These are phyloP conservation scores for Aureobasidium leucospermi DNA, from an alignment of 2,329 filamentous ascomycete genomes.

Conservation along the genomic window DNA sequence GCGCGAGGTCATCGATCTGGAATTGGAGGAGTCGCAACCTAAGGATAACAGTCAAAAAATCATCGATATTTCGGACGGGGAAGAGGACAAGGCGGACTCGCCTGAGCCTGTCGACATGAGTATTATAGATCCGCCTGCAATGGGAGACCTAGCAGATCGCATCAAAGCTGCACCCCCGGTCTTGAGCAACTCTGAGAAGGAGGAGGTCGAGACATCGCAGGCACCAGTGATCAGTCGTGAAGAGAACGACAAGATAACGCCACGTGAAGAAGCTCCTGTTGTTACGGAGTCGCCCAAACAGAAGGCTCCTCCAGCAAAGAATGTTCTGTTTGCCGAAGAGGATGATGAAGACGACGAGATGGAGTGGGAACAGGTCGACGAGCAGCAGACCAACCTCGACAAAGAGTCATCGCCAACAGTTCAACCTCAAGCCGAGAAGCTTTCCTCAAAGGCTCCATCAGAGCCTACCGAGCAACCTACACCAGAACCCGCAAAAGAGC, in stretches of 20 bases:
- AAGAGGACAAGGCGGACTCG: slow-evolving; percentile 14
- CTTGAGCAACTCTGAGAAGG: background rate
- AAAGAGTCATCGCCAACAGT: background rate
- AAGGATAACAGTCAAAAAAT: slow-evolving; percentile 39
- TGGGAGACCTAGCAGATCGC: slow-evolving; percentile 40
- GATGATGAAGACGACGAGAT: slow-evolving; percentile 28
- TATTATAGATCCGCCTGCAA: slow-evolving; percentile 22
- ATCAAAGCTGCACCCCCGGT: slow-evolving; percentile 35
- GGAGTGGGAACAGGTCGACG: slow-evolving; percentile 51
- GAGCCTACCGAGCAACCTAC: slow-evolving; percentile 1
- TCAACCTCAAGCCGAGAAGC: background rate
- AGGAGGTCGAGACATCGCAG: background rate
- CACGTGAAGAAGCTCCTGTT: background rate
- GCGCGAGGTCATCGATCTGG: slow-evolving; percentile 40
- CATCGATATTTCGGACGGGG: slow-evolving; percentile 27
- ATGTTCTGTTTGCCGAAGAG: background rate
- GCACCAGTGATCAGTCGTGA: background rate
- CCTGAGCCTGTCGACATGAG: background rate
- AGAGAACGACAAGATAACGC: background rate
- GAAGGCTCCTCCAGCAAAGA: slow-evolving; percentile 9
- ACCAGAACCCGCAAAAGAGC: slow-evolving; percentile 16
- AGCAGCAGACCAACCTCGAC: slow-evolving; percentile 19
- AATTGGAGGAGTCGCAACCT: slow-evolving; percentile 30
- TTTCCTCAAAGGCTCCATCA: slow-evolving; percentile 17
- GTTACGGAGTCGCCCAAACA: slow-evolving; percentile 16